Evolutionary conservation across 768 basidiomycete species (phyloP), one percentile per base, ranked within the genome.

Genomic region (Leccinum truebloodii): DNA sequence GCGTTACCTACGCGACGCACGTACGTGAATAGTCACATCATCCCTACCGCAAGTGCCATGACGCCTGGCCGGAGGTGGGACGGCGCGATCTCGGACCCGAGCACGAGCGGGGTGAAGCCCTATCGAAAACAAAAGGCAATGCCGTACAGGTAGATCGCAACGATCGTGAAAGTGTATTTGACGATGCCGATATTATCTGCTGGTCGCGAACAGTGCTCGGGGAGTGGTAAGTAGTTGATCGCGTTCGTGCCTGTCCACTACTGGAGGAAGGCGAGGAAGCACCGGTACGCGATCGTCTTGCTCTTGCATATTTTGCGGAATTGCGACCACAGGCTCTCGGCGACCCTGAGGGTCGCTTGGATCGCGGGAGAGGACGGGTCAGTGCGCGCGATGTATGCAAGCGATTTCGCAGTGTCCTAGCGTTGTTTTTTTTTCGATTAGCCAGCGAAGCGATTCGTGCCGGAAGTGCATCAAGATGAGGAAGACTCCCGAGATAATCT

Each of bases 161-260:
- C 60, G 41, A 60, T 66, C 3, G 76, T 74, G n/a, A 65, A 51
- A 41, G 70, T 62, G 46, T 75, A 75, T 49, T 78, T 80, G 62
- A 79, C 75, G 44, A 78, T 68, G n/a, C 79, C 79, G 52, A 26
- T 26, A 26, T 26, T 78, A 78, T 30, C 79, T 65, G 13, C 79
- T 79, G 0, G 77, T 80, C 1, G 77, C 78, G 46, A 78, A 63
- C 2, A 79, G 69, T 72, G 35, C 69, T 63, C 1, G 69, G 67
- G 18, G 30, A 32, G 30, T 32, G 30, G 32, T 34, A 34, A 79
- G 59, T 79, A 79, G 62, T 77, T 76, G 64, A 79, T 74, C 4
- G 77, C 74, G 67, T 77, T 78, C 49, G 76, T 74, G 20, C 78
- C 79, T 0, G 78, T 68, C 71, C 76, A 75, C 57, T 80, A 76